These are phyloP conservation scores for Thelonectria blattea DNA, from an alignment of 2,329 filamentous ascomycete species.

Conservation along the genomic window DNA sequence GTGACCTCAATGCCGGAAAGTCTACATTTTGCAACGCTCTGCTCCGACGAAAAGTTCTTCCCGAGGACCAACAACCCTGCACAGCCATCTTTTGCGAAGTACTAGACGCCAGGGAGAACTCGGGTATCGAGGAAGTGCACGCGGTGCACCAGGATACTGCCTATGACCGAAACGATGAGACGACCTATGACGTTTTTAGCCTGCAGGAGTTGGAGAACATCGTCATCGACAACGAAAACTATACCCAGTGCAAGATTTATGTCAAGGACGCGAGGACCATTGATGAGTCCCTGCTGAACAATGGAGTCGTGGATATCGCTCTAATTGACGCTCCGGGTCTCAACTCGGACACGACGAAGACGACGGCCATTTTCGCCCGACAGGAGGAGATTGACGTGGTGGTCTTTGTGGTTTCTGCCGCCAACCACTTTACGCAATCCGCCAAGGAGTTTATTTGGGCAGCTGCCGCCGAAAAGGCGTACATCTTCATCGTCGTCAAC, in stretches of 20 bases:
- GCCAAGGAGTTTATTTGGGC: constrained; percentile 98
- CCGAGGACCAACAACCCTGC: constrained; percentile 97
- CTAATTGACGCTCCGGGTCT: constrained; percentile 95
- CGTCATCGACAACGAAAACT: constrained; percentile 85
- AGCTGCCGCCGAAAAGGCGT: constrained; percentile 94
- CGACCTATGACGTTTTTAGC: constrained; percentile 87
- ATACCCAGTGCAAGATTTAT: constrained; percentile 96
- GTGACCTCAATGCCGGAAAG: constrained; percentile 95
- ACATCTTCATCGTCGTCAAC: constrained; percentile 99
- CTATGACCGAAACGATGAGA: constrained; percentile 91
- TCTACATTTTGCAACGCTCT: constrained; percentile 99
- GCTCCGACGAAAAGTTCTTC: constrained; percentile 86
- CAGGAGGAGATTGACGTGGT: constrained; percentile 99
- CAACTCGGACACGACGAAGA: constrained; percentile 96
- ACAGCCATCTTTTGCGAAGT: constrained; percentile 99
- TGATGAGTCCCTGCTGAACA: constrained; percentile 93
- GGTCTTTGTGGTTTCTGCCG: constrained; percentile 96
- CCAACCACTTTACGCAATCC: constrained; percentile 96
- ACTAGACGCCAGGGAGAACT: constrained; percentile 88
- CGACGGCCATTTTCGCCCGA: constrained; percentile 93
- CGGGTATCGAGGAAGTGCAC: constrained; percentile 91
- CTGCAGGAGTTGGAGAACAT: constrained; percentile 84
- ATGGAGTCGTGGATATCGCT: constrained; percentile 96
- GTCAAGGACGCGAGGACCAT: constrained; percentile 88
- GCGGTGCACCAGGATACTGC: constrained; percentile 81